Base-by-base conservation (phyloP, 352 stramenopile species). In the Phytophthora pseudosyringae region DNA sequence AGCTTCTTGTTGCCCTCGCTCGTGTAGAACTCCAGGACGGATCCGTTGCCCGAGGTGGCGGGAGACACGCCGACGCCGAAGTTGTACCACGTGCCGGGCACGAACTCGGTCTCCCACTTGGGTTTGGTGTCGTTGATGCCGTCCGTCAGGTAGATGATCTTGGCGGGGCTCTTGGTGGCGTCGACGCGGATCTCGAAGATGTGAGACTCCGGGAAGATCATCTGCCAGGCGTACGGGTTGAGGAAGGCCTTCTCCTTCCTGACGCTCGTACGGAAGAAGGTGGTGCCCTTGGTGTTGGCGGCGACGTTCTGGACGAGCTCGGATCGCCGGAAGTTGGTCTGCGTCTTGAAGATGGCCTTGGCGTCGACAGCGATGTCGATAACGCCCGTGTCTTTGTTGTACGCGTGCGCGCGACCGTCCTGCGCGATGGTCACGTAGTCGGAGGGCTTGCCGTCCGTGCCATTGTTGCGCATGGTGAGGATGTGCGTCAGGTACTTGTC, bases 401-500 rank as follows among this genome's bases (percentile, higher is more conserved):
- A 86, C 15, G 63, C 73, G 5, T 71, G 69, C n/a, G 67, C 68
- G 40, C 80, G 79, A 38, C 74, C 79, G 3, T 67, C 61, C 12
- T 48, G 50, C 9, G 56, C 28, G 26, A 88, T 45, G 6, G 76
- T 72, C 26, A 85, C 68, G 50, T 79, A 87, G 66, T 87, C 52
- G n/a, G 73, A 62, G 0, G 52, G 55, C 50, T 84, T 64, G 21
- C 57, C 69, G 5, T 64, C 64, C 49, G 60, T 49, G 38, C 48
- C 59, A 41, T 66, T 59, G 46, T 86, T 61, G 61, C 76, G 80
- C 75, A 75, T 66, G 57, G 69, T 86, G 32, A 88, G 51, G 31
- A 88, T 86, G 69, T 88, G 75, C 16, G 72, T 72, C 67, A 80
- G 50, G 65, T 77, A 88, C 70, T 86, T 84, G 40, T 67, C 64